Base-by-base conservation (phyloP, 2,329 filamentous ascomycete species). In the Alternaria panax region DNA sequence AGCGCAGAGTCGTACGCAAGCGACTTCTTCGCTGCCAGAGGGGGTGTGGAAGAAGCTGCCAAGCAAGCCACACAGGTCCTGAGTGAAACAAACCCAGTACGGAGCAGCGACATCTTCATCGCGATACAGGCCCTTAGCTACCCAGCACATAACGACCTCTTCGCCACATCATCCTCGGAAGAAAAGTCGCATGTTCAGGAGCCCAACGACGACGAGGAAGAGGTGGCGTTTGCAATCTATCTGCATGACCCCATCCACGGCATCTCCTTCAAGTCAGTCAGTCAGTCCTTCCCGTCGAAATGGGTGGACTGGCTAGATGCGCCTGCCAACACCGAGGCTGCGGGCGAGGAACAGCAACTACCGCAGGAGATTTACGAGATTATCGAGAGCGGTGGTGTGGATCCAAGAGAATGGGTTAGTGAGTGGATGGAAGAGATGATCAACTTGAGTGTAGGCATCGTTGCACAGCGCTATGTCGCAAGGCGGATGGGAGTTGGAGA, bases 361-460 rank as follows among this genome's bases (percentile, higher is more conserved):
- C 94, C 95, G 0, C 90, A 92, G 27, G 92, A 93, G 73, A 97
- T 99, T 70, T 85, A 87, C 22, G 91, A 94, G 66, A 96, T 98
- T 64, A 87, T 99, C 50, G 82, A 86, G 56, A 83, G 80, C 51
- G 88, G 88, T 16, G 88, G 87, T 9, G 92, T 98, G 2, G 95
- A 99, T 74, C 95, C 95, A 0, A 86, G 95, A 58, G 95, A 99
- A 78, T 99, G 95, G 95, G 92, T 97, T 36, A 91, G 93, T 3
- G 95, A 98, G 79, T 99, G 95, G 95, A 86, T 99, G 46, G 94
- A 98, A 80, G 94, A 98, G 80, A 82, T 89, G 0, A 84, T 99
- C 30, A 88, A 84, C 40, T 82, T 98, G 48, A 87, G 88, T 4
- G 87, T 96, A 0, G 94, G 95, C 18, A 83, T 97, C 7, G 90